phyloP scores from a whole-genome alignment of 2,329 filamentous ascomycete genomes.

The Diaporthe sp. region DNA sequence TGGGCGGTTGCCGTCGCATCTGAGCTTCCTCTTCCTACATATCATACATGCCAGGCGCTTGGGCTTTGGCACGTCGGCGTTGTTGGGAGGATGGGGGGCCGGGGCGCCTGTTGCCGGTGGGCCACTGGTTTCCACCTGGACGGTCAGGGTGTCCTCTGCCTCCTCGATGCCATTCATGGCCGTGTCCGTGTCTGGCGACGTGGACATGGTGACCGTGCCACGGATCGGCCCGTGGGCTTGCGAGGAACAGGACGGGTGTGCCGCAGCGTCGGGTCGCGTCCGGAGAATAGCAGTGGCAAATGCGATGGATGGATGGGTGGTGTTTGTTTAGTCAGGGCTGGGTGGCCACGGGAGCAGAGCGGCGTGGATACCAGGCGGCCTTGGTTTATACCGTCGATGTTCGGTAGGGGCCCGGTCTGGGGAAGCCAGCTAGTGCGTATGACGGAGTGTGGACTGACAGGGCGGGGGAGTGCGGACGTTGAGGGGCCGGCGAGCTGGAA shows the following conservation, averaged over 20 bases:
- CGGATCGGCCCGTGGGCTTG: slow-evolving; percentile 32
- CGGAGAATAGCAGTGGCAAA: slow-evolving; percentile 3
- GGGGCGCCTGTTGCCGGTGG: slow-evolving; percentile 53
- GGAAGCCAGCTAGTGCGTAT: not conserved
- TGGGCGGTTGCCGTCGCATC: slow-evolving; percentile 87
- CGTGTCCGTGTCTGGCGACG: slow-evolving; percentile 56
- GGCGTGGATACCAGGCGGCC: slow-evolving; percentile 9
- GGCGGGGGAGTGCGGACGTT: slow-evolving; percentile 18
- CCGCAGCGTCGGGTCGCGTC: slow-evolving; percentile 15
- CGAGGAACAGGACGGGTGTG: not conserved
- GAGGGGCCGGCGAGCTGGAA: slow-evolving; percentile 16
- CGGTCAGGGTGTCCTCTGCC: slow-evolving; percentile 40
- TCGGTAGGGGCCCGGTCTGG: not conserved
- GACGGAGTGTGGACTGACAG: not conserved
- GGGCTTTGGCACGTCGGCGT: slow-evolving; percentile 77
- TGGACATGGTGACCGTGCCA: slow-evolving; percentile 48
- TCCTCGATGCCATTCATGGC: slow-evolving; percentile 44
- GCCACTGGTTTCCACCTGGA: slow-evolving; percentile 42
- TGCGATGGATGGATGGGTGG: not conserved
- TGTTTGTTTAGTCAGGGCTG: slow-evolving; percentile 9
- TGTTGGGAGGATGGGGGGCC: slow-evolving; percentile 56
- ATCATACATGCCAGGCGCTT: slow-evolving; percentile 97
- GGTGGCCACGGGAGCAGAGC: not conserved
- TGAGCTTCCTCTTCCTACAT: slow-evolving; percentile 91
- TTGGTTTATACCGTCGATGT: not conserved